These are phyloP conservation scores for Citrus trifoliata DNA, from an alignment of 345 rosid genomes.

Conservation along the genomic window DNA sequence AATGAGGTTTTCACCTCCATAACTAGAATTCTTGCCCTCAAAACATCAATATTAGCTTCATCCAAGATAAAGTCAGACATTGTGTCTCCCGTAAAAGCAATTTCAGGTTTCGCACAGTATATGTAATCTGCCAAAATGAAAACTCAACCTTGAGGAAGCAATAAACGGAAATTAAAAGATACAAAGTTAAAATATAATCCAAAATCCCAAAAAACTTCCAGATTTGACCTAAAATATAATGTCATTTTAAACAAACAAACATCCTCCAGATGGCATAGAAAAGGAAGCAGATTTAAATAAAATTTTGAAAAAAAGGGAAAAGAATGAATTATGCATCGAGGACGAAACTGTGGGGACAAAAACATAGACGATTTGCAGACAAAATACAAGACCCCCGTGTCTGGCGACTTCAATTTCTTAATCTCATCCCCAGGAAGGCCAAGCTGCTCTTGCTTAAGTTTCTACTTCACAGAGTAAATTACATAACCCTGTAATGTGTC, in stretches of 20 bases:
- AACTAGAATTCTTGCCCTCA: no score
- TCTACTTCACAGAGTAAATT: slow-evolving; percentile 66
- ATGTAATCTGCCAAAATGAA: slow-evolving; percentile 62
- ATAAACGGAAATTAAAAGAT: neutral
- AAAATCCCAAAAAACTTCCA: neutral
- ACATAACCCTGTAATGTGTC: slow-evolving; percentile 68
- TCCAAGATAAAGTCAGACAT: slow-evolving; percentile 73
- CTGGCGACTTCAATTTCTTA: slow-evolving; percentile 68
- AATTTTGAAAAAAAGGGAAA: no score
- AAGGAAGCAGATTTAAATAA: neutral
- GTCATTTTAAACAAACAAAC: neutral
- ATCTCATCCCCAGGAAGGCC: slow-evolving; percentile 73
- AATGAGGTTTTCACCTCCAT: slow-evolving; percentile 59
- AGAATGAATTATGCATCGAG: neutral
- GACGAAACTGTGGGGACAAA: neutral
- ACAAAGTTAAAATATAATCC: neutral
- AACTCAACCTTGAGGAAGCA: slow-evolving; percentile 11
- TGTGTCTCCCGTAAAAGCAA: slow-evolving; percentile 96
- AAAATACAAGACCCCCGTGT: slow-evolving; percentile 62
- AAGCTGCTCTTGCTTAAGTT: slow-evolving; percentile 70
- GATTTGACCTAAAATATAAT: neutral
- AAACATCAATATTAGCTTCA: no score
- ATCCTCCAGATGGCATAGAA: neutral
- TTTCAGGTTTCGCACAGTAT: slow-evolving; percentile 60
- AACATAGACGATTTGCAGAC: neutral